Base-by-base conservation (phyloP, 371 early-diverging fungal genomes). In the Syncephalastrum racemosum region DNA sequence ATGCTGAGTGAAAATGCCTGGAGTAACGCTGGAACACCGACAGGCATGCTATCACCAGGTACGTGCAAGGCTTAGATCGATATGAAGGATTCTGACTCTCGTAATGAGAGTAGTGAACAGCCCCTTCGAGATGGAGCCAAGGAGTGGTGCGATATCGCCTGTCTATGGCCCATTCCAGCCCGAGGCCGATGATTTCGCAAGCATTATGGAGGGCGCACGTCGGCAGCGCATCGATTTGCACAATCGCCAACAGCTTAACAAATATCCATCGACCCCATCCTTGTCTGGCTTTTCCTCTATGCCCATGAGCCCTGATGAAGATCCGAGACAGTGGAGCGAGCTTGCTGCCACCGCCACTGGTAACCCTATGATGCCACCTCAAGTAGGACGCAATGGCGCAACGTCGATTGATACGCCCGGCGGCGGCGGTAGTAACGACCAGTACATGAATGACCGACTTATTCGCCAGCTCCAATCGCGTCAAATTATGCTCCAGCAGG, bases 401-500 rank as follows among this genome's bases (percentile, higher is more conserved):
- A 13, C 27, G 50, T 39, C 27, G n/a, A 36, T 56, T 18, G 56
- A 56, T 5, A 47, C 36, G 19, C 56, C 56, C 15, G 40, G 23
- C 7, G 49, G 23, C 7, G 49, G 49, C 40, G 20, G 18, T 18
- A 43, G n/a, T 36, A 58, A 58, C 46, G 56, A 52, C n/a, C 48
- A 25, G 19, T 42, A 43, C 43, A 42, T 47, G 18, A 66, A 72
- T 16, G 77, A 76, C 18, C 48, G 66, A 1, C 54, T 76, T 6
- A 36, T 72, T 23, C 64, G 68, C 5, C 76, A 76, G 58, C 46
- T 76, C 2, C 77, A 76, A 39, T 64, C 68, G 13, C 62, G 77
- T 2, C 77, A 76, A 57, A 68, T 76, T 6, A 48, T 76, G 3
- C 42, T 70, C 44, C 77, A 76, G 12, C 77, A 76, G 45, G 77